Percentiles rank a stretch among this genome's conserved stretches.
Evolutionary conservation across 2,329 filamentous ascomycete genomes (phyloP).

Genomic region (Cryphonectria parasitica): DNA sequence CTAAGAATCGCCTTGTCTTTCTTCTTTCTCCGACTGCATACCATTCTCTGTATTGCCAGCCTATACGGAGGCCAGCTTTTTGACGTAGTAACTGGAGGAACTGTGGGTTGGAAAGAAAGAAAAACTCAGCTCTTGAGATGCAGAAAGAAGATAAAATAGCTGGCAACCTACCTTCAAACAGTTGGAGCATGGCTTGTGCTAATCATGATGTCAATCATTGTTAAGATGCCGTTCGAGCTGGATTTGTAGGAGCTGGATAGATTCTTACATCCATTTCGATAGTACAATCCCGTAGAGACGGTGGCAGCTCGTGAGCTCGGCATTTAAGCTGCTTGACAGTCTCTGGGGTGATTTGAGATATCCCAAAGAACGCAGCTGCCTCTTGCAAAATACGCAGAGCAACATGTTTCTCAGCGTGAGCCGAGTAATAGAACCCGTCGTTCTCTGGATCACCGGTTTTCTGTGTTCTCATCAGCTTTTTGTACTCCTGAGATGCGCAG

Average conservation of each 20-base stretch:
- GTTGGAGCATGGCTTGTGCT: neutral
- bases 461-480: neutral
- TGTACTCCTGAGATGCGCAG: neutral
- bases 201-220: neutral
- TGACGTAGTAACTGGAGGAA: neutral
- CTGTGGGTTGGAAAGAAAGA: neutral
- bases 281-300: neutral
- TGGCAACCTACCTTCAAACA: neutral
- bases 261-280: neutral
- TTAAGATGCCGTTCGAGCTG: neutral
- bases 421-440: neutral
- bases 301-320: neutral
- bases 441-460: neutral
- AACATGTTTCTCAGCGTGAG: neutral
- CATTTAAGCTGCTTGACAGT: neutral
- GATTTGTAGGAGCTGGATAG: neutral
- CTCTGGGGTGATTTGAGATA: neutral
- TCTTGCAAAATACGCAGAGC: neutral
- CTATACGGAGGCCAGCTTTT: neutral
- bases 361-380: neutral
- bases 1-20: too few species aligned
- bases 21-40: neutral
- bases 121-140: neutral
- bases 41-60: neutral
- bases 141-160: neutral